Percentiles rank a stretch among this genome's conserved stretches.
phyloP scores from a whole-genome alignment of 192 early-diverging fungal species.

The Physocladia obscura region DNA sequence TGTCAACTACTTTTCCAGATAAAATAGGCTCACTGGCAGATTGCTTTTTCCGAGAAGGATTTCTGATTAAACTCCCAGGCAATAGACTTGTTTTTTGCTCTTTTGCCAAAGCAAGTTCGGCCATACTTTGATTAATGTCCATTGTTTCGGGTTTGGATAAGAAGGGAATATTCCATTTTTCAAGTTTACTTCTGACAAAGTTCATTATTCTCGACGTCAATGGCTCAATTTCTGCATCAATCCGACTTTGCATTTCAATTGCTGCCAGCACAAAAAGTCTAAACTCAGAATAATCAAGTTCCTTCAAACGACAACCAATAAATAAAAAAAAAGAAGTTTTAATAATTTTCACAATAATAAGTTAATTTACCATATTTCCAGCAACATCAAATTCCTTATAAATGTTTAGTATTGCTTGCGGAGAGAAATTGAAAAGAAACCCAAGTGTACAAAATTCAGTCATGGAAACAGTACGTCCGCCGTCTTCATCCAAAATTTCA shows the following conservation, averaged over 20 bases:
- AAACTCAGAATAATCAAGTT: constrained; percentile 49
- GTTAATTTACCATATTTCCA: constrained; percentile 34
- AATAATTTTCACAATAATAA: too few species aligned
- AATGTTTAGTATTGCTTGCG: constrained; percentile 40
- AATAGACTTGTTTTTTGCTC: neutral
- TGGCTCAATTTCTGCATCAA: constrained; percentile 18
- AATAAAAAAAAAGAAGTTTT: neutral
- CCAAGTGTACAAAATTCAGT: constrained; percentile 49
- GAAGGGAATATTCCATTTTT: neutral
- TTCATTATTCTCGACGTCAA: neutral
- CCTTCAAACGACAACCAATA: constrained; percentile 20
- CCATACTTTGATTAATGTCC: too few species aligned
- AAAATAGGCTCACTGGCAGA: too few species aligned
- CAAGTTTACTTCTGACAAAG: neutral
- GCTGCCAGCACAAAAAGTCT: constrained; percentile 48
- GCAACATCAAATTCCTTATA: constrained; percentile 49
- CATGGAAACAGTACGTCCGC: constrained; percentile 41
- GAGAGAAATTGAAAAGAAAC: constrained; percentile 49
- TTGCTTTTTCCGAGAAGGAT: too few species aligned
- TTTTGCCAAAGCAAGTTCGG: neutral
- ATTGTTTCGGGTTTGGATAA: too few species aligned
- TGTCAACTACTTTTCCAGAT: too few species aligned
- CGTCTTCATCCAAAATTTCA: constrained; percentile 53
- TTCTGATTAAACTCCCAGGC: too few species aligned
- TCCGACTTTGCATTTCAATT: constrained; percentile 40